Evolutionary conservation across 2,329 filamentous ascomycete species (phyloP), one percentile per base, ranked within the genome.

Genomic region (Sclerotinia sclerotiorum): DNA sequence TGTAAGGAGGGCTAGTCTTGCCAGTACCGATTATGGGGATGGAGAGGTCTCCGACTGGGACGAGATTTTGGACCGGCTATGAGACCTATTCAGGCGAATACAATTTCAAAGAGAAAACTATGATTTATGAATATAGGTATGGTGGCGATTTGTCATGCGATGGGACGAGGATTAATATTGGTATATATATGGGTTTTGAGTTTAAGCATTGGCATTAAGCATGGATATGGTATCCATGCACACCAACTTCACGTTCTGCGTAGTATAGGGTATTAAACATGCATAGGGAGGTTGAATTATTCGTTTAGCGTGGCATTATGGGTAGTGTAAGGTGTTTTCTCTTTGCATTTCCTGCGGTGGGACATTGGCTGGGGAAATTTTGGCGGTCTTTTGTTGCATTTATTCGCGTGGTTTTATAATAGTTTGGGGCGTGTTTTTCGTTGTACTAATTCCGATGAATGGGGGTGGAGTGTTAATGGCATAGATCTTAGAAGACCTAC

Each of bases 21-120:
- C 58, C 29, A 69, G 64, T 24, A 76, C 75, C 1, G 76, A 77
- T 71, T 77, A 77, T 70, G 76, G 75, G 32, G 73, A 74, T 76
- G 54, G 64, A 17, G 32, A 51, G 17, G 54, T 42, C 19, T 60
- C 27, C 11, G 64, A 67, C 21, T 67, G 65, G 54, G 55, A 60
- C 4, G 24, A 5, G n/a, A 17, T 61, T 10, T 44, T 65, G 24
- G 35, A 55, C 6, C 19, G 49, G 19, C 21, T 65, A n/a, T 55
- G 39, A 54, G 19, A 19, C 32, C 8, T 56, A 32, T 56, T 15
- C 8, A 2, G 29, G 24, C 3, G 11, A n/a, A 39, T 4, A 64
- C 3, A 29, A 10, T 10, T 29, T 24, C 46, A 29, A n/a, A 21
- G 6, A 8, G n/a, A 21, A 3, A 46, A 24, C 1, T n/a, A 58